Evolutionary conservation across 805 yeast species (phyloP).

Genomic region (Yarrowia sp.): DNA sequence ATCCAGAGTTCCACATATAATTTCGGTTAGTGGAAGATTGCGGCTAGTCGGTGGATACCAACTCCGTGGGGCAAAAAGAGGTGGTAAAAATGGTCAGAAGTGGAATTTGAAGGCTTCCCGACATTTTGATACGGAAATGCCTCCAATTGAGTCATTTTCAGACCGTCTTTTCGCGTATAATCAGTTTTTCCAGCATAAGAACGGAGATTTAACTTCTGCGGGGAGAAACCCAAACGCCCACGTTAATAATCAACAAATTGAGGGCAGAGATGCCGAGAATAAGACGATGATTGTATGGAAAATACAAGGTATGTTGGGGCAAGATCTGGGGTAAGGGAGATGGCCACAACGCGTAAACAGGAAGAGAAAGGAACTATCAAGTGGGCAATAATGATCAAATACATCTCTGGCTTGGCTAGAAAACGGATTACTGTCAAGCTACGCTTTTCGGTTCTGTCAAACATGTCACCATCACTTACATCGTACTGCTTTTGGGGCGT

Average conservation of each 20-base stretch:
- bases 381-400: too few relatives aligned
- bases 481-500: too few relatives aligned
- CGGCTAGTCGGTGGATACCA: background rate
- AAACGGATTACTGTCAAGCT: too few relatives aligned
- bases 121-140: too few relatives aligned
- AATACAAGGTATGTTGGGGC: too few relatives aligned
- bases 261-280: slow-evolving; percentile 2
- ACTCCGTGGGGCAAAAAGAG: background rate
- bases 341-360: background rate
- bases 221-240: slow-evolving; percentile 9
- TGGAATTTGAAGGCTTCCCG: too few relatives aligned
- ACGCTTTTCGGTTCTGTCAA: too few relatives aligned
- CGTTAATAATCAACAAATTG: slow-evolving; percentile 24
- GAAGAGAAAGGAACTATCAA: background rate
- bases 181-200: background rate
- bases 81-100: background rate
- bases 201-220: slow-evolving; percentile 17
- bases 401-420: too few relatives aligned
- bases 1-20: slow-evolving; percentile 8
- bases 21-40: slow-evolving; percentile 3
- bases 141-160: background rate
- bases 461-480: background rate
- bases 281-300: slow-evolving; percentile 1
- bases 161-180: too few relatives aligned
- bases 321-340: too few relatives aligned